phyloP scores from a whole-genome alignment of 768 basidiomycete genomes.

The Chalciporus piperatus region DNA sequence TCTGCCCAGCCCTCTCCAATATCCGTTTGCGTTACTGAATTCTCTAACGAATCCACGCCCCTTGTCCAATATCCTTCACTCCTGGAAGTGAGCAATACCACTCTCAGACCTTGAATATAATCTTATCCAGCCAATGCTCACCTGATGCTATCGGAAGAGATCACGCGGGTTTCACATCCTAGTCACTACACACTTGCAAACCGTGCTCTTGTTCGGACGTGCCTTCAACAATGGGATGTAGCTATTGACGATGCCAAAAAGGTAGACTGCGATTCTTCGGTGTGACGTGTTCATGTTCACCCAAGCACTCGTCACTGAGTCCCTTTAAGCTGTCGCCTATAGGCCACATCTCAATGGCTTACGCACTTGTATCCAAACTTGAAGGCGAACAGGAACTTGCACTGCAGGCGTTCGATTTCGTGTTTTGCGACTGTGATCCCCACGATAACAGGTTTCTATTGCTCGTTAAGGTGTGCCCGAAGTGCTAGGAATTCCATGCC shows the following conservation, averaged over 20 bases:
- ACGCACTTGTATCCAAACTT: background rate
- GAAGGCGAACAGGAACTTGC: background rate
- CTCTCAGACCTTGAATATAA: background rate
- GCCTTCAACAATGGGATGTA: background rate
- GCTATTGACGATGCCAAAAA: slow-evolving; percentile 6
- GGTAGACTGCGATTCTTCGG: background rate
- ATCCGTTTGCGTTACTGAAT: too few relatives aligned
- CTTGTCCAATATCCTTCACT: too few relatives aligned
- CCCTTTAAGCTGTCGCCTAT: background rate
- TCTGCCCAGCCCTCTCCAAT: too few relatives aligned
- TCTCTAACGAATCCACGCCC: too few relatives aligned
- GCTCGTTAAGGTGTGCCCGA: background rate
- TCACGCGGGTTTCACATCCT: background rate
- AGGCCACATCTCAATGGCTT: background rate
- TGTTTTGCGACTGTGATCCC: background rate
- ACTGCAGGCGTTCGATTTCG: background rate
- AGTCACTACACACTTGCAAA: background rate
- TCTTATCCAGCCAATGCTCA: background rate
- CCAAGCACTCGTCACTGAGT: background rate
- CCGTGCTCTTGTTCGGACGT: background rate
- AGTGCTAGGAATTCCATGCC: too few relatives aligned
- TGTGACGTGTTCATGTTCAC: background rate
- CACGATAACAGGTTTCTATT: too few relatives aligned
- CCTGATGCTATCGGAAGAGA: slow-evolving; percentile 2
- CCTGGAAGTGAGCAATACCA: too few relatives aligned